These are phyloP conservation scores for Daedalea quercina DNA, from an alignment of 768 basidiomycete species.

Conservation along the genomic window DNA sequence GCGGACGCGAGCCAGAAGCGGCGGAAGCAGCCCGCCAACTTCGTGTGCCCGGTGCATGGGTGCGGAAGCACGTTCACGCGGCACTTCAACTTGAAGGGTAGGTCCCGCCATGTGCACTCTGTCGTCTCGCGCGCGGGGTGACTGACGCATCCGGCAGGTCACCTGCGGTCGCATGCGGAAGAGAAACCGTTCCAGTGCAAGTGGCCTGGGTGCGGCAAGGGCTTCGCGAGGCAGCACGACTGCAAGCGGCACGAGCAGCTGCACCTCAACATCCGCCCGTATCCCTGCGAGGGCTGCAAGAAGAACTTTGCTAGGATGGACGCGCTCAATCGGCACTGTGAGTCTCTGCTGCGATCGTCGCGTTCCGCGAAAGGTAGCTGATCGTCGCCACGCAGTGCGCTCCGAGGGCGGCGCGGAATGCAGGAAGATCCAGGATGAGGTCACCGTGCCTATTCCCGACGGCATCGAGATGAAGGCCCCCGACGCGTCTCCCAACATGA, in stretches of 20 bases:
- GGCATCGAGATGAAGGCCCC: constrained; percentile 9
- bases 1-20: constrained; percentile 80
- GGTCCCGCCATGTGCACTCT: constrained; percentile 17
- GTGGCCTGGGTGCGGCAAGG: constrained; percentile 92
- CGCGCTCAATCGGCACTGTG: constrained; percentile 88
- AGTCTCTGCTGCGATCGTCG: constrained; percentile 28
- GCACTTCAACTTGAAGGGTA: constrained; percentile 90
- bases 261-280: constrained; percentile 88
- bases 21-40: constrained; percentile 84
- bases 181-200: constrained; percentile 93
- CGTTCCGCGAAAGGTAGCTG: background rate
- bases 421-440: constrained; percentile 34
- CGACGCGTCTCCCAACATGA: constrained; percentile 9
- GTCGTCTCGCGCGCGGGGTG: constrained; percentile 5
- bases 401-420: constrained; percentile 84
- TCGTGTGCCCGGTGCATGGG: constrained; percentile 87
- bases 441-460: constrained; percentile 11
- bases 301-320: constrained; percentile 95
- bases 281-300: constrained; percentile 87
- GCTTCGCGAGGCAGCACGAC: constrained; percentile 91
- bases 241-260: constrained; percentile 95
- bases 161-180: constrained; percentile 90
- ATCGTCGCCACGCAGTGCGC: constrained; percentile 39
- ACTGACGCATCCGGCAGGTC: constrained; percentile 41
- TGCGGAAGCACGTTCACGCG: constrained; percentile 97